phyloP scores from a whole-genome alignment of 2,329 filamentous ascomycete genomes.

The Verticillium isaacii region DNA sequence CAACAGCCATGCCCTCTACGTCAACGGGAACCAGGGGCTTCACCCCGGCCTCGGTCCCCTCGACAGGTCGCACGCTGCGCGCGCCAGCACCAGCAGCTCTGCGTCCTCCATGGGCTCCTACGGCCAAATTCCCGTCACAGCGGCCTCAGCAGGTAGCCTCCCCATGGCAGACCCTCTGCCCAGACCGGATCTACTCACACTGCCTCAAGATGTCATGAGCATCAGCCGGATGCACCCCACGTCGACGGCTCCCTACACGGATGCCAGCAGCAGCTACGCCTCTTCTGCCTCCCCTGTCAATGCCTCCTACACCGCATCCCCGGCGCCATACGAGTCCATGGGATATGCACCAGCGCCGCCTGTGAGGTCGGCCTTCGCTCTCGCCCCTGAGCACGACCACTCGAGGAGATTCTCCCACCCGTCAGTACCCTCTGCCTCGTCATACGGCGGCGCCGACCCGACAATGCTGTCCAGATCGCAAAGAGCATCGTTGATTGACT shows the following conservation, averaged over 20 bases:
- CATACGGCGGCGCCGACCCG: slow-evolving; percentile 22
- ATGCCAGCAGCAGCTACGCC: slow-evolving; percentile 54
- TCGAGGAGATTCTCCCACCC: slow-evolving; percentile 74
- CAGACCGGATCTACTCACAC: slow-evolving; percentile 64
- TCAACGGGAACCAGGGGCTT: slow-evolving; percentile 50
- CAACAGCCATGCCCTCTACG: slow-evolving; percentile 54
- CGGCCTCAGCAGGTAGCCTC: slow-evolving; percentile 68
- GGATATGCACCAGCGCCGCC: slow-evolving; percentile 64
- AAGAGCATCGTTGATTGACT: slow-evolving; percentile 63
- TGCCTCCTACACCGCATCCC: slow-evolving; percentile 61
- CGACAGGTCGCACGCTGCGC: slow-evolving; percentile 44
- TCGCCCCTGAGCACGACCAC: slow-evolving; percentile 52
- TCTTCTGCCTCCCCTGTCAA: slow-evolving; percentile 63
- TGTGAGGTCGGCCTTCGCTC: slow-evolving; percentile 52
- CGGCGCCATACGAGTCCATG: slow-evolving; percentile 69
- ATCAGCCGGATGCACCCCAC: slow-evolving; percentile 58
- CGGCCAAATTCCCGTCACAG: slow-evolving; percentile 65
- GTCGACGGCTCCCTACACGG: slow-evolving; percentile 63
- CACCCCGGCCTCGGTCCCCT: slow-evolving; percentile 51
- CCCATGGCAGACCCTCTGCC: slow-evolving; percentile 50
- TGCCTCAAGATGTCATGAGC: slow-evolving; percentile 69
- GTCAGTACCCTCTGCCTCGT: slow-evolving; percentile 51
- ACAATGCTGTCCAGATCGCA: slow-evolving; percentile 40
- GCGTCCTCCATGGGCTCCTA: slow-evolving; percentile 65
- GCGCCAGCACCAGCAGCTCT: slow-evolving; percentile 54